Percentiles rank a stretch among this genome's conserved stretches.
These are phyloP conservation scores for Wickerhamiella hasegawae DNA, from an alignment of 805 yeast species.

Conservation along the genomic window DNA sequence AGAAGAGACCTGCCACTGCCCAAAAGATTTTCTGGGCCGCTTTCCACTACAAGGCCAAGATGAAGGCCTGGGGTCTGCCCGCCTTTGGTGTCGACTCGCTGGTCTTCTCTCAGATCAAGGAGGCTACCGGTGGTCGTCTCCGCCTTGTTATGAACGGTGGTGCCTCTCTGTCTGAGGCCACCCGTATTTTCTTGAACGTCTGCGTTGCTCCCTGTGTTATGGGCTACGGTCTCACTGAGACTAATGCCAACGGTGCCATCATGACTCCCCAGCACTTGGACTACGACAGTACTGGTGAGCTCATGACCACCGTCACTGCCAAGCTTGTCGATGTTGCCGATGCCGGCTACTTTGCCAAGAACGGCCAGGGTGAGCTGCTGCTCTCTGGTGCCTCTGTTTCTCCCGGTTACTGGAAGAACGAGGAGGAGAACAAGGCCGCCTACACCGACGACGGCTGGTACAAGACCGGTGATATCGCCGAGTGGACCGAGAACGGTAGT, in stretches of 20 bases:
- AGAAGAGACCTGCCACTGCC: conserved; percentile 41
- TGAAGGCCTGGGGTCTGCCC: conserved; percentile 55
- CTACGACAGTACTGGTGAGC: conserved; percentile 64
- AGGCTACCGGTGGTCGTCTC: conserved; percentile 88
- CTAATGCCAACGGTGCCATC: conserved; percentile 76
- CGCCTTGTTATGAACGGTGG: conserved; percentile 76
- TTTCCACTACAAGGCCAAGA: conserved; percentile 50
- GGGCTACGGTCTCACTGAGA: conserved; percentile 95
- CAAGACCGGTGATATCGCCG: conserved; percentile 91
- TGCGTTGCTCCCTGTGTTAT: conserved; percentile 73
- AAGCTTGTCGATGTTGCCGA: conserved; percentile 85
- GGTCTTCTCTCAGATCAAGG: conserved; percentile 74
- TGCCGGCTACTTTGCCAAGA: conserved; percentile 77
- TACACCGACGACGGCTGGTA: conserved; percentile 85
- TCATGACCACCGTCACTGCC: conserved; percentile 68
- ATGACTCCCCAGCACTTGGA: conserved; percentile 50
- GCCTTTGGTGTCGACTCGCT: conserved; percentile 58
- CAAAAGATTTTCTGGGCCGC: conserved; percentile 87
- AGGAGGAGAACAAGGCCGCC: conserved; percentile 61
- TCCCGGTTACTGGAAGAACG: conserved; percentile 67
- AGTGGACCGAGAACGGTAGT: conserved; percentile 72
- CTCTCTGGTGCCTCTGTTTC: conserved; percentile 61
- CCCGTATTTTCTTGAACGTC: conserved; percentile 65
- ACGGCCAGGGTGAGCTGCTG: conserved; percentile 85
- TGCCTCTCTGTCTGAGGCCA: conserved; percentile 66